Percentiles rank a stretch among this genome's conserved stretches.
These are phyloP conservation scores for Mycena citricolor DNA, from an alignment of 1,284 basidiomycete species.

Conservation along the genomic window DNA sequence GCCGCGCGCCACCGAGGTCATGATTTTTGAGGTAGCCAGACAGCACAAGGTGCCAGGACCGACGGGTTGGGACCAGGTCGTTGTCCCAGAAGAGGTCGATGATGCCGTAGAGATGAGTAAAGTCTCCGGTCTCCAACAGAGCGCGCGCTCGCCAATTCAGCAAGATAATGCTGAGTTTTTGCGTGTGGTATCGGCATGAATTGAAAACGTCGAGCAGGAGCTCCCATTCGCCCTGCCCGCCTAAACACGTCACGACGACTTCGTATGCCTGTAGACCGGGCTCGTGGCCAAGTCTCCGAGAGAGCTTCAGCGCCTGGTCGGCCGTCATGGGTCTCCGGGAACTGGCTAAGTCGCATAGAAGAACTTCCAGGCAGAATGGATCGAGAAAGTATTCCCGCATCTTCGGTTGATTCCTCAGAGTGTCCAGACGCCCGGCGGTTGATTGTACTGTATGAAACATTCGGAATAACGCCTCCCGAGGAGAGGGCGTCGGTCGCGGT, in stretches of 20 bases:
- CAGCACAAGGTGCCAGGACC: slow-evolving; percentile 67
- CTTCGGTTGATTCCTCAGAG: background rate
- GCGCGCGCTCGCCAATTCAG: slow-evolving; percentile 70
- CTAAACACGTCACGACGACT: slow-evolving; percentile 47
- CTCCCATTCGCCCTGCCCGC: slow-evolving; percentile 48
- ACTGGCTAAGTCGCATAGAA: slow-evolving; percentile 46
- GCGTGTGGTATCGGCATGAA: slow-evolving; percentile 46
- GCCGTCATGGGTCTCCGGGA: slow-evolving; percentile 37
- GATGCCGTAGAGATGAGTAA: slow-evolving; percentile 42
- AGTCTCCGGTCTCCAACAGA: slow-evolving; percentile 52
- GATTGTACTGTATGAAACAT: slow-evolving; percentile 9
- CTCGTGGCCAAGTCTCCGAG: slow-evolving; percentile 46
- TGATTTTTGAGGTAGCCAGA: slow-evolving; percentile 67
- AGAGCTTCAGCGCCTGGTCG: slow-evolving; percentile 45
- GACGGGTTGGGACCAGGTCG: slow-evolving; percentile 47
- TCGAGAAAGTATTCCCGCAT: slow-evolving; percentile 29
- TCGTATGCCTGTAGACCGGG: slow-evolving; percentile 61
- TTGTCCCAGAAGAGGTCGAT: slow-evolving; percentile 50
- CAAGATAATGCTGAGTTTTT: slow-evolving; percentile 50
- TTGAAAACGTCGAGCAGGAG: slow-evolving; percentile 45
- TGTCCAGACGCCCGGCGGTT: slow-evolving; percentile 2
- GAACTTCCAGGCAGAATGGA: slow-evolving; percentile 37
- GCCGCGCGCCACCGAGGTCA: slow-evolving; percentile 55
- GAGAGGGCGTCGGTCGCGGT: background rate
- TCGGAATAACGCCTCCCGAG: slow-evolving; percentile 5